Percentiles rank a stretch among this genome's conserved stretches.
Conservation (phyloP, 2,329 filamentous ascomycete species). For the Pseudopyrenochaeta lycopersici region DNA sequence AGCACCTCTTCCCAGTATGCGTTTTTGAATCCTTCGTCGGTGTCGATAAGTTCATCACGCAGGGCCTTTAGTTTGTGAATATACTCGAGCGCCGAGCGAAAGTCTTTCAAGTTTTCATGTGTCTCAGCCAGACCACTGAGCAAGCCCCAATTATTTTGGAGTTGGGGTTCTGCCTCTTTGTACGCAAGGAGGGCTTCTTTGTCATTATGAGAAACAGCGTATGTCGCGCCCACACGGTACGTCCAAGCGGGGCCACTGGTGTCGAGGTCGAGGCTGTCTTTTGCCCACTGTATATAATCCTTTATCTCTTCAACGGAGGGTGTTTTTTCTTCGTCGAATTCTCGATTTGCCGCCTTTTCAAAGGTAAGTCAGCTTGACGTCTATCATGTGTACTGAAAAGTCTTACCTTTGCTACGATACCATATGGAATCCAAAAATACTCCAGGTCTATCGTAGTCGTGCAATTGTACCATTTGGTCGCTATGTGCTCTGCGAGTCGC, state of each 20-base stretch:
- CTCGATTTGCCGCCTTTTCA: not conserved
- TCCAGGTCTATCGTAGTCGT: not conserved
- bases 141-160: not conserved
- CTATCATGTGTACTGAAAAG: not conserved
- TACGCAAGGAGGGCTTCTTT: not conserved
- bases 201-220: not conserved
- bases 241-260: not conserved
- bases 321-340: not conserved
- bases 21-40: not conserved
- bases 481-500: slow-evolving; percentile 1
- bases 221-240: not conserved
- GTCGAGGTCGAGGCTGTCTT: not conserved
- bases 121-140: not conserved
- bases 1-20: not conserved
- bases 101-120: not conserved
- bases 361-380: not conserved
- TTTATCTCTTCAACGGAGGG: not conserved
- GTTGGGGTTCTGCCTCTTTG: not conserved
- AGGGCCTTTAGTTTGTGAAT: slow-evolving; percentile 3
- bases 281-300: not conserved
- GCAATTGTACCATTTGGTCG: slow-evolving; percentile 5
- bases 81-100: not conserved
- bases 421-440: not conserved
- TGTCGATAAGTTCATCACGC: not conserved
- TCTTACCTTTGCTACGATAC: not conserved